Conservation (phyloP, 1,284 basidiomycete species). For the Pseudozyma flocculosa region DNA sequence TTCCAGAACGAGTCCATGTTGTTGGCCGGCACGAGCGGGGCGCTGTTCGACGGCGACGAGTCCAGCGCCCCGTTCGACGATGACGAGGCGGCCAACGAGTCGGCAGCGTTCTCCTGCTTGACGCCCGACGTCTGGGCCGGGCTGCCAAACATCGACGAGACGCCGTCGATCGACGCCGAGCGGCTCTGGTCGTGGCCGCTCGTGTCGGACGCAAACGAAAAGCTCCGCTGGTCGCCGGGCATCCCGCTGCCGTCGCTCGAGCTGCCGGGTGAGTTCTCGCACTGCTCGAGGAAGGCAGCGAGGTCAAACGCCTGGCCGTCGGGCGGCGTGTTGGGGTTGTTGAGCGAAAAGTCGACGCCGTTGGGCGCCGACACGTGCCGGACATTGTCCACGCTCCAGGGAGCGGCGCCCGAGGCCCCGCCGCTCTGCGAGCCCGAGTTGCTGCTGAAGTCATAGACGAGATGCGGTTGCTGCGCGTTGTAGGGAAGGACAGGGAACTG, state of each 20-base stretch:
- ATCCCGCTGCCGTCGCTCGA: conserved; percentile 25
- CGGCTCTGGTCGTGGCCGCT: conserved; percentile 8
- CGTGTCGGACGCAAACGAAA: conserved; percentile 18
- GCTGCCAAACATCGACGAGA: too few species aligned
- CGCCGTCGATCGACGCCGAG: neutral
- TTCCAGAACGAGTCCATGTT: conserved; percentile 48
- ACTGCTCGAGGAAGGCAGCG: conserved; percentile 38
- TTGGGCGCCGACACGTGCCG: conserved; percentile 29
- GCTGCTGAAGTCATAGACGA: conserved; percentile 10
- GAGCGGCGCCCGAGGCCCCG: neutral
- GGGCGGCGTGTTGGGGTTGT: conserved; percentile 29
- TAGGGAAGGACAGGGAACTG: conserved; percentile 31
- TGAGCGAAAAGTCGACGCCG: conserved; percentile 30
- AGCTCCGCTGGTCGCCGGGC: conserved; percentile 12
- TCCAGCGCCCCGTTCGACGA: too few species aligned
- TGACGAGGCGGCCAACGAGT: too few species aligned
- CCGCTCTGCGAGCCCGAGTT: too few species aligned
- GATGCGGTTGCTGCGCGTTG: conserved; percentile 17
- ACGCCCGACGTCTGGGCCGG: too few species aligned
- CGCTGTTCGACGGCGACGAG: neutral
- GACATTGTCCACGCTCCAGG: conserved; percentile 8
- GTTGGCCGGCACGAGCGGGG: neutral
- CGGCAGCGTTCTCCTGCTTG: too few species aligned
- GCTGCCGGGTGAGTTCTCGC: conserved; percentile 35
- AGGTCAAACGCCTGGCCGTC: conserved; percentile 39